A percentile compares a stretch with the other conserved stretches of the same genome.
phyloP scores from a whole-genome alignment of 179 eudicot genomes.

The Pouteria campechiana region DNA sequence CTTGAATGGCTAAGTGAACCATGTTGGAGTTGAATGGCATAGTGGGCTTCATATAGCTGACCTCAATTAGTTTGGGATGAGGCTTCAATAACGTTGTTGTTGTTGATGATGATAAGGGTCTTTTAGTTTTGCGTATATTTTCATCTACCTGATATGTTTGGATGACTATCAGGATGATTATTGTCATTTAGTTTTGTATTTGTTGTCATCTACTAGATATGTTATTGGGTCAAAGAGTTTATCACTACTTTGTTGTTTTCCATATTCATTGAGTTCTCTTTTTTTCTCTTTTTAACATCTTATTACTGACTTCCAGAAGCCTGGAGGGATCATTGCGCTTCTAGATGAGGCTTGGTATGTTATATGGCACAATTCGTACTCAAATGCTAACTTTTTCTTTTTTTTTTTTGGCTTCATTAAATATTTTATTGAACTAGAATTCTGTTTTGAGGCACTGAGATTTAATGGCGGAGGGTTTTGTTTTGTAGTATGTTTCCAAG shows the following conservation, averaged over 20 bases:
- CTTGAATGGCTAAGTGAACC: too few species aligned
- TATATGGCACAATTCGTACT: neutral
- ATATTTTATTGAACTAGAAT: neutral
- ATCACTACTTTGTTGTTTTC: neutral
- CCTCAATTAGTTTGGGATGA: too few species aligned
- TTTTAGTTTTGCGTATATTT: too few species aligned
- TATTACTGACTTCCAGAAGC: constrained; percentile 51
- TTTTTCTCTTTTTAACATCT: constrained; percentile 6
- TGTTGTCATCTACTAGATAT: neutral
- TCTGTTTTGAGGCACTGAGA: neutral
- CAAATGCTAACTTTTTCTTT: neutral
- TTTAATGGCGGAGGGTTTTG: neutral
- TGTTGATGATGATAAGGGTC: too few species aligned
- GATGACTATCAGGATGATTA: too few species aligned
- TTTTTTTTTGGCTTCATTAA: neutral
- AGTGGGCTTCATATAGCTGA: too few species aligned
- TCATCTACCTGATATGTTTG: too few species aligned
- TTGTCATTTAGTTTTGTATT: too few species aligned
- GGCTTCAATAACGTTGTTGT: too few species aligned
- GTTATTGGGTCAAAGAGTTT: too few species aligned
- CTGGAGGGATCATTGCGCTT: constrained; percentile 94
- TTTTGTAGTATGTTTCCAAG: constrained; percentile 94
- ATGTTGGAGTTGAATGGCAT: too few species aligned
- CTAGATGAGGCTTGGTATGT: constrained; percentile 98
- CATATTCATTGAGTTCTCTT: neutral